These are phyloP conservation scores for Saksenaea vasiformis DNA, from an alignment of 371 early-diverging fungal species.

Conservation along the genomic window DNA sequence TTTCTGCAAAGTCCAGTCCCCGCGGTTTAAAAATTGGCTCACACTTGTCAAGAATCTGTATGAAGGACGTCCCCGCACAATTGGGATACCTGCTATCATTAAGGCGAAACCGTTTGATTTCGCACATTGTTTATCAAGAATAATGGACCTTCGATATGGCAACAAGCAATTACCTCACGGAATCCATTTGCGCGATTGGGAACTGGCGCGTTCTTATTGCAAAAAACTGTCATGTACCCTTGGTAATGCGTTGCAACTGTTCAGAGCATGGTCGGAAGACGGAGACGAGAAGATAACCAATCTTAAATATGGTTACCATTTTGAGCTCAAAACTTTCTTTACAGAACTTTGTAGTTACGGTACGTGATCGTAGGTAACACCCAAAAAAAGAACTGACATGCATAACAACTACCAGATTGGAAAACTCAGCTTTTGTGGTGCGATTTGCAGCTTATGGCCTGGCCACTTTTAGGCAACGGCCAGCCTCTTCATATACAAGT, in stretches of 20 bases:
- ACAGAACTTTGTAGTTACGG: not conserved
- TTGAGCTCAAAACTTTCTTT: not conserved
- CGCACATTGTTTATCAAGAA: constrained; percentile 9
- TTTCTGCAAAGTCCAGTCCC: not conserved
- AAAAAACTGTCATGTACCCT: constrained; percentile 1
- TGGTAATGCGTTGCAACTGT: not conserved
- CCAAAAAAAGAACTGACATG: constrained; percentile 4
- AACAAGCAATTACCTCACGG: constrained; percentile 3
- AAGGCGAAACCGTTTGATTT: not conserved
- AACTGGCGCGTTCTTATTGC: not conserved
- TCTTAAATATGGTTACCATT: not conserved
- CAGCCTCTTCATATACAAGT: constrained; percentile 5
- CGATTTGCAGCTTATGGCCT: constrained; percentile 3
- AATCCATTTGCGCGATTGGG: constrained; percentile 22
- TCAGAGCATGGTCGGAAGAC: not conserved
- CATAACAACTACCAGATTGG: constrained; percentile 20
- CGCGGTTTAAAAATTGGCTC: constrained; percentile 1
- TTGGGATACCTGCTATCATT: not conserved
- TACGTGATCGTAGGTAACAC: not conserved
- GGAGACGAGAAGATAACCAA: not conserved
- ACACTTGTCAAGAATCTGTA: not conserved
- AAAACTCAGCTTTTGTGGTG: constrained; percentile 25
- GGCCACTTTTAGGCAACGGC: not conserved
- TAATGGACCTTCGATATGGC: constrained; percentile 6
- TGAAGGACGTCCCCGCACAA: not conserved